Percentiles rank a stretch among this genome's conserved stretches.
phyloP scores from a whole-genome alignment of 1,284 basidiomycete genomes.

The Pseudozyma tsukubaensis region DNA sequence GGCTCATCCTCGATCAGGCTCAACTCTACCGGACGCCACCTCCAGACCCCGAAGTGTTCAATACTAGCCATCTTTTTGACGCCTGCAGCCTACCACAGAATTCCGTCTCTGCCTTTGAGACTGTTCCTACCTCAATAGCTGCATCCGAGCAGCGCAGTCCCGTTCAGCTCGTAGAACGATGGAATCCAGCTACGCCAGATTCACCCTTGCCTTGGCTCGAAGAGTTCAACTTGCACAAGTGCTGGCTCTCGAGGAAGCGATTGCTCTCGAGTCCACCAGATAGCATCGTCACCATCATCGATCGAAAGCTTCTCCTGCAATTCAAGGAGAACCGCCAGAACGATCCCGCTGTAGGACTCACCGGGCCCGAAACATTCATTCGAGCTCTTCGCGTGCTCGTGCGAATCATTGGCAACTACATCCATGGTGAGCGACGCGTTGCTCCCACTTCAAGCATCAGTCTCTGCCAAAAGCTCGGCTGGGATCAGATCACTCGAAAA shows the following conservation, averaged over 20 bases:
- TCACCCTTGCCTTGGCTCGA: slow-evolving; percentile 21
- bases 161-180: slow-evolving; percentile 21
- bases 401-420: slow-evolving; percentile 43
- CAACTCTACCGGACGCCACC: slow-evolving; percentile 12
- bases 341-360: slow-evolving; percentile 36
- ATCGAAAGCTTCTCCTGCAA: slow-evolving; percentile 24
- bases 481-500: slow-evolving; percentile 31
- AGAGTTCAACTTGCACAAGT: slow-evolving; percentile 44
- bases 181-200: slow-evolving; percentile 10
- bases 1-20: slow-evolving; percentile 30
- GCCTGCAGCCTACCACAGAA: slow-evolving; percentile 25
- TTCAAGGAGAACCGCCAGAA: slow-evolving; percentile 36
- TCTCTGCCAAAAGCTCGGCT: slow-evolving; percentile 46
- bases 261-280: slow-evolving; percentile 44
- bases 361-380: slow-evolving; percentile 37
- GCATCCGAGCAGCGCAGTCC: slow-evolving; percentile 22
- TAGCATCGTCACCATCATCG: slow-evolving; percentile 33
- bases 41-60: not conserved
- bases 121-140: slow-evolving; percentile 25
- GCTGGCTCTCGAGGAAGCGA: slow-evolving; percentile 34
- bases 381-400: slow-evolving; percentile 39
- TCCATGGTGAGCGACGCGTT: slow-evolving; percentile 46
- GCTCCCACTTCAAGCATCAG: slow-evolving; percentile 29
- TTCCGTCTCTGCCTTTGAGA: slow-evolving; percentile 39
- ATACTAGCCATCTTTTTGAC: slow-evolving; percentile 31